Evolutionary conservation across 1,284 basidiomycete species (phyloP), one percentile per base, ranked within the genome.

Genomic region (Fereydounia khargensis): DNA sequence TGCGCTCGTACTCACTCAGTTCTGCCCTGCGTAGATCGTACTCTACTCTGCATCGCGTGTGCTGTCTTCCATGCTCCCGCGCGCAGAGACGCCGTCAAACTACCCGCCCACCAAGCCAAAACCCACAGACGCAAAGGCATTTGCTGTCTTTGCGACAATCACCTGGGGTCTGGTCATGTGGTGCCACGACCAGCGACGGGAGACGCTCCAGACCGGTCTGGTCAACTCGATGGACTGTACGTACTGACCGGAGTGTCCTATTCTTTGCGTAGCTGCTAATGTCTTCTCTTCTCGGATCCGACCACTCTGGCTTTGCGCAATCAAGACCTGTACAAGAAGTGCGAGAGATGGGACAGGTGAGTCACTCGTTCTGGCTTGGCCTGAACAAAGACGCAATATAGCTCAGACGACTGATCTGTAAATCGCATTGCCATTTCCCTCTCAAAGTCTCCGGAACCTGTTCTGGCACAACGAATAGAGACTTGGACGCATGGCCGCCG

Each of bases 111-210:
- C 61, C 22, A 67, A 63, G 43, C 70, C 76, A 9, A 65, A 62
- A 24, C 69, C 77, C 9, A 74, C 77, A 80, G 85, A 77, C 75
- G 78, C 86, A 31, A 80, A 82, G 20, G 85, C 89, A 70, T 97
- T 96, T 78, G 85, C 88, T 2, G 74, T 88, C 24, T 91, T 96
- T 67, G 89, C 94, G 3, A 89, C 92, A 0, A 62, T 96, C 23
- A 84, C 86, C 27, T 98, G 94, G 94, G 94, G 90, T 28, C 81
- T 85, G n/a, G 91, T 95, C 36, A 97, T 98, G 94, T 98, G 88
- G 83, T 80, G 95, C 54, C 97, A 94, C 82, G 81, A 85, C 67
- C 82, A 94, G 76, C 80, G 84, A 23, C 84, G 89, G 35, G 85
- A 96, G 78, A 86, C 85, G 11, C 84, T 98, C 50, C 91, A 98